phyloP scores from a whole-genome alignment of 495 filamentous ascomycete species.

The Penicillium atrosanguineum region DNA sequence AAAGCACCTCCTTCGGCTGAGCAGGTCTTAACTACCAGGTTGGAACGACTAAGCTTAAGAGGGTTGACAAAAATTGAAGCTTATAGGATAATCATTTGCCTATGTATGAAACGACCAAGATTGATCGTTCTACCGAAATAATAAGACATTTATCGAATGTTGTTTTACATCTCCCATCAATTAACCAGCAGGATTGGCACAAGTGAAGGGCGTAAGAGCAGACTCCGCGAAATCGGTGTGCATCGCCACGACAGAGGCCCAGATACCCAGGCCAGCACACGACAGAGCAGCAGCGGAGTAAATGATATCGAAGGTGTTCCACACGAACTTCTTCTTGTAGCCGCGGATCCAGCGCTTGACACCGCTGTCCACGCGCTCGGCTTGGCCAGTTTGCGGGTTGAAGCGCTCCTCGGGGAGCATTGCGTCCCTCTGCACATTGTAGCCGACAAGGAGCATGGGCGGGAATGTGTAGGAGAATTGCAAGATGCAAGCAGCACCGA shows the following conservation, averaged over 20 bases:
- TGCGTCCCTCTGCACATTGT: conserved; percentile 41
- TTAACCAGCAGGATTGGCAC: conserved; percentile 18
- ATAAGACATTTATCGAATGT: no score
- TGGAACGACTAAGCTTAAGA: background rate
- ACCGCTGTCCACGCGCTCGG: conserved; percentile 33
- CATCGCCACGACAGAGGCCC: conserved; percentile 30
- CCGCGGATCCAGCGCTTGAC: conserved; percentile 42
- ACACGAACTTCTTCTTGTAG: conserved; percentile 32
- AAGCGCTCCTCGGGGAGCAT: conserved; percentile 43
- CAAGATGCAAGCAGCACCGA: conserved; percentile 46
- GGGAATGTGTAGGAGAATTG: conserved; percentile 51
- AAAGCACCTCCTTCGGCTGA: no score
- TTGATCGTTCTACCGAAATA: background rate
- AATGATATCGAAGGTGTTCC: conserved; percentile 33
- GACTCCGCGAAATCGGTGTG: conserved; percentile 13
- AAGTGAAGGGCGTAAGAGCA: conserved; percentile 18
- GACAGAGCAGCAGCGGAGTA: conserved; percentile 29
- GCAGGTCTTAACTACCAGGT: background rate
- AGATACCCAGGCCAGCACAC: conserved; percentile 28
- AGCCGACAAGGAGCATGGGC: conserved; percentile 42
- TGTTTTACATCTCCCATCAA: no score
- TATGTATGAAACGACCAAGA: background rate
- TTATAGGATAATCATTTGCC: background rate
- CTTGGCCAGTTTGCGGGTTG: conserved; percentile 40
- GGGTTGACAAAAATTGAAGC: background rate